phyloP scores from a whole-genome alignment of 805 yeast species.

The Helenozyma rhizophorensis region DNA sequence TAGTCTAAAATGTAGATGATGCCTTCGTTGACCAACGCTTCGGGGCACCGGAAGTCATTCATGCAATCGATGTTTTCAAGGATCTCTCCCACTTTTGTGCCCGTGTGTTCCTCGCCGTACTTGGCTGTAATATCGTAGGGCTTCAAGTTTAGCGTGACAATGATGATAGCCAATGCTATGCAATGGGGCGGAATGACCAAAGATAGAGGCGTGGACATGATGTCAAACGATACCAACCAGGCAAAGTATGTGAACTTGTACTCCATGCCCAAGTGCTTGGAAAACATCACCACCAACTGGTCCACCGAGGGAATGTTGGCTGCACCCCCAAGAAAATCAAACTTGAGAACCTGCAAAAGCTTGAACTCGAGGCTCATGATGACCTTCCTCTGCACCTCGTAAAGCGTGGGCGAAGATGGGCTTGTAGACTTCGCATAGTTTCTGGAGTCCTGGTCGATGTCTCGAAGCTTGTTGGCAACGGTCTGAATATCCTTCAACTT shows the following conservation, averaged over 20 bases:
- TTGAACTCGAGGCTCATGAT: conserved; percentile 63
- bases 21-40: conserved; percentile 44
- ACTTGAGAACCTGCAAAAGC: conserved; percentile 69
- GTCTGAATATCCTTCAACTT: conserved; percentile 59
- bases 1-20: conserved; percentile 55
- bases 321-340: conserved; percentile 70
- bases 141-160: conserved; percentile 52
- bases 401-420: conserved; percentile 11
- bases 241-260: conserved; percentile 50
- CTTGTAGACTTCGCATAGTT: conserved; percentile 11
- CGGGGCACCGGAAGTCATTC: conserved; percentile 38
- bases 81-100: conserved; percentile 16
- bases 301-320: conserved; percentile 45
- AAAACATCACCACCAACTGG: conserved; percentile 57
- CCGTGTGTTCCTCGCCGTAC: conserved; percentile 15
- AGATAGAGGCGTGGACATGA: conserved; percentile 62
- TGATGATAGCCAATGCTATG: conserved; percentile 64
- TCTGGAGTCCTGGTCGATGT: conserved; percentile 32
- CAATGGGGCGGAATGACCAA: conserved; percentile 72
- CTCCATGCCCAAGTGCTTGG: conserved; percentile 45
- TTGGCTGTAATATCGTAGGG: conserved; percentile 25
- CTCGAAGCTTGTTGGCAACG: conserved; percentile 42
- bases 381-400: conserved; percentile 54
- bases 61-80: conserved; percentile 32
- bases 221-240: conserved; percentile 77